Base-by-base conservation (phyloP, 495 filamentous ascomycete species). In the Penicillium soppii region DNA sequence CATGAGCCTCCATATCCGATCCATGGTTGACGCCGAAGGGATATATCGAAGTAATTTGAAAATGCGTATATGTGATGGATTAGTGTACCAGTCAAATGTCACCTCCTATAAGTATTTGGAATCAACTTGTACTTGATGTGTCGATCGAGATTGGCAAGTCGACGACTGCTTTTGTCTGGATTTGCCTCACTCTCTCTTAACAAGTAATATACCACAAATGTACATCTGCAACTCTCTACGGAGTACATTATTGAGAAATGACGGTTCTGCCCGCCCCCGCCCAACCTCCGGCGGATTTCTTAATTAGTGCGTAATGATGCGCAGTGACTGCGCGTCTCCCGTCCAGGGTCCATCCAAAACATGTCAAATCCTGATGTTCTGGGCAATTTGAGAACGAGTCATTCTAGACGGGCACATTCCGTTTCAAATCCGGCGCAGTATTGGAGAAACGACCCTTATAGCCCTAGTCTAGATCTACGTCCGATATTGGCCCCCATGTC, bases 321-420 rank as follows among this genome's bases (percentile, higher is more conserved):
- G 30, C 43, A 46, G 43, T 46, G 43, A 46, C 13, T 47, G 30
- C 44, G 44, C 44, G 32, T 47, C 44, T 37, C 30, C 30, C 29
- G 43, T 22, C 42, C 16, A 45, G 42, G 30, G 30, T 36, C 32
- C 13, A 46, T 35, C 30, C 20, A 46, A 36, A 13, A 47, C 30
- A 47, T 22, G 44, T 26, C n/a, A 17, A 26, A 26, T 43, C 41
- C 41, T 8, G 7, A 29, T 30, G 5, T 26, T 19, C 6, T 33
- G 20, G 43, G 21, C 19, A 26, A 10, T 27, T 22, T 36, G 44
- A 17, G 21, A 47, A 37, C 44, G 44, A 49, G 47, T 40, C 26
- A 41, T 29, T 32, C 4, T 12, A 22, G 47, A 41, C 47, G 37
- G 45, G 19, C 23, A 5, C 6, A 16, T 32, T 19, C 47, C 47